Base-by-base conservation (phyloP, 768 basidiomycete genomes). In the Termitomyces sp. region DNA sequence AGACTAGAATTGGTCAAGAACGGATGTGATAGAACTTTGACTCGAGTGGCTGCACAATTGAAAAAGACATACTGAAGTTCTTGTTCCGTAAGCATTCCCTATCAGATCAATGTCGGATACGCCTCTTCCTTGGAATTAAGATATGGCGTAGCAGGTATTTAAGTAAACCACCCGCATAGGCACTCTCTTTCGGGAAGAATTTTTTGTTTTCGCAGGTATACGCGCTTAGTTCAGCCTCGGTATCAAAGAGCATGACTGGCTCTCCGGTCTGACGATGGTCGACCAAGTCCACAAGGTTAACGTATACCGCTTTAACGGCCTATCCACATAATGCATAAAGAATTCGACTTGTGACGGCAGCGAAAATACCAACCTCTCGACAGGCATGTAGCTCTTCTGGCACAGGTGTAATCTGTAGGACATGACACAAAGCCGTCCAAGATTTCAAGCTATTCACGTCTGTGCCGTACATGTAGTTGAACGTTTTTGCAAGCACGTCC, bases 241-340 rank as follows among this genome's bases (percentile, higher is more conserved):
- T 66, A 0, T 3, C 8, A 54, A 75, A 76, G 1, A 62, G 55
- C 0, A 12, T 55, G 15, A 69, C 56, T 0, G 53, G 54, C 12
- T 47, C 36, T 6, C 51, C 53, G 3, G 62, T 58, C 2, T 55
- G 53, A 3, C 45, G 51, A 5, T 56, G 59, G 50, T 75, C 69
- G 9, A 73, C 64, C 12, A 78, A 57, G 56, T 78, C 77, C 4
- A 76, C 69, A 20, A 77, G 64, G 57, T 78, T 78, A 33, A 77
- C 75, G 51, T 75, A 68, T 0, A 66, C 69, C 8, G 51, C 51
- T 18, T 54, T 47, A 4, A 76, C 69, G 4, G 63, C 65, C 73
- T 75, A 36, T 33, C 13, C 48, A n/a, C n/a, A n/a, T n/a, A n/a
- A n/a, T n/a, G n/a, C n/a, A n/a, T n/a, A n/a, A n/a, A n/a, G 7